phyloP scores from a whole-genome alignment of 202 grass and related monocot species.

The Eragrostis tef region DNA sequence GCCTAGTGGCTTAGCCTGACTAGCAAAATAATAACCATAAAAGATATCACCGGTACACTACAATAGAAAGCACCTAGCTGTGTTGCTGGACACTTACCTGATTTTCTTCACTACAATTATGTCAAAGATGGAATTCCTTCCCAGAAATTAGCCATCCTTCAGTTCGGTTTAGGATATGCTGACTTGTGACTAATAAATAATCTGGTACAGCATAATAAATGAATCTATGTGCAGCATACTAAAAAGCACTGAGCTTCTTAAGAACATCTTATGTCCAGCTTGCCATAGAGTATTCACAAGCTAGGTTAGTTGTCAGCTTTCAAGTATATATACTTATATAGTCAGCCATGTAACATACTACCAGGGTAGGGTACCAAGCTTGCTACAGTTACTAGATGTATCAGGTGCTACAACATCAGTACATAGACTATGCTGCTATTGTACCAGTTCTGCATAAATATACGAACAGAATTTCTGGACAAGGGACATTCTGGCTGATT shows the following conservation, averaged over 20 bases:
- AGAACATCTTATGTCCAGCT: background rate
- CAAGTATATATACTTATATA: background rate
- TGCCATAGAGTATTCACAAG: background rate
- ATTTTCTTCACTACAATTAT: slow-evolving; percentile 21
- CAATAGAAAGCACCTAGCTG: slow-evolving; percentile 3
- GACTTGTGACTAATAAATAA: background rate
- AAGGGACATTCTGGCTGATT: background rate
- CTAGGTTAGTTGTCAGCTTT: background rate
- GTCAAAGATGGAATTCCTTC: background rate
- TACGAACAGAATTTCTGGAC: background rate
- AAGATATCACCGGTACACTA: background rate
- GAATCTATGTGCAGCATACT: too few relatives aligned
- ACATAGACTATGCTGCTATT: background rate
- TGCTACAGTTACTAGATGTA: background rate
- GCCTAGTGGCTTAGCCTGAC: background rate
- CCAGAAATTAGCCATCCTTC: background rate
- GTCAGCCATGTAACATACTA: background rate
- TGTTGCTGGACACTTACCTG: background rate
- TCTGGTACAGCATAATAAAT: background rate
- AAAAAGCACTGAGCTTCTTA: background rate
- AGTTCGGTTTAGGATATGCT: background rate
- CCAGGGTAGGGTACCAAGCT: background rate
- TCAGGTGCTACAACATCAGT: background rate
- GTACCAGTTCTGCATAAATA: slow-evolving; percentile 2
- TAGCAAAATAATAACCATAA: slow-evolving; percentile 19